Conservation (phyloP, 1,139 yeast genomes). For the Candida gigantensis region DNA sequence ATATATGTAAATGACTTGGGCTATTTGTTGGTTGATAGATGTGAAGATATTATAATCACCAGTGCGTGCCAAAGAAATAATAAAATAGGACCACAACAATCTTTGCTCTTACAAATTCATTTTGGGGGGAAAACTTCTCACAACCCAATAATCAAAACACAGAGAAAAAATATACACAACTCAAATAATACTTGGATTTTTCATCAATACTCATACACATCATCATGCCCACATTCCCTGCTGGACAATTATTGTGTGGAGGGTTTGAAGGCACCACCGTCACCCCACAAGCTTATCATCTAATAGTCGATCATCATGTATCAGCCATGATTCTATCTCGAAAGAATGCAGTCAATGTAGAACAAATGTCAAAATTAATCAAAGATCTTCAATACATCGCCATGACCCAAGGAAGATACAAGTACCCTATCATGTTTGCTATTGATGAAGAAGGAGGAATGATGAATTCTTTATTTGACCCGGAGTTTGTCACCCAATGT, state of each 20-base stretch:
- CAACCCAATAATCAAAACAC: background rate
- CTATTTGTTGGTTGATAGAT: no score
- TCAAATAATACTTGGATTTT: background rate
- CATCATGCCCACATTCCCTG: constrained; percentile 13
- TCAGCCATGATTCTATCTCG: constrained; percentile 60
- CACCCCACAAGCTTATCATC: constrained; percentile 55
- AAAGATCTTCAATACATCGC: constrained; percentile 60
- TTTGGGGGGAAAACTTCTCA: no score
- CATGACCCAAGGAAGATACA: constrained; percentile 48
- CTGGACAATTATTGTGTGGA: constrained; percentile 62
- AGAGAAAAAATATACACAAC: background rate
- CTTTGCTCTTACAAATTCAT: no score
- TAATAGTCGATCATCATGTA: constrained; percentile 55
- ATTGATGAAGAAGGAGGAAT: constrained; percentile 82
- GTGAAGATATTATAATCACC: no score
- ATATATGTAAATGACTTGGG: no score
- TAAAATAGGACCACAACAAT: no score
- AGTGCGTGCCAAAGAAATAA: no score
- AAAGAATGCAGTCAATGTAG: constrained; percentile 54
- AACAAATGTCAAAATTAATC: constrained; percentile 52
- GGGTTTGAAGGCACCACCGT: constrained; percentile 64
- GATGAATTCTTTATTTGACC: constrained; percentile 60
- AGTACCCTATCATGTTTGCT: constrained; percentile 68
- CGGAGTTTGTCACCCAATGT: constrained; percentile 54
- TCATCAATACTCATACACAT: background rate